Conservation (phyloP, 2,329 filamentous ascomycete genomes). For the Trichophaea hybrida region DNA sequence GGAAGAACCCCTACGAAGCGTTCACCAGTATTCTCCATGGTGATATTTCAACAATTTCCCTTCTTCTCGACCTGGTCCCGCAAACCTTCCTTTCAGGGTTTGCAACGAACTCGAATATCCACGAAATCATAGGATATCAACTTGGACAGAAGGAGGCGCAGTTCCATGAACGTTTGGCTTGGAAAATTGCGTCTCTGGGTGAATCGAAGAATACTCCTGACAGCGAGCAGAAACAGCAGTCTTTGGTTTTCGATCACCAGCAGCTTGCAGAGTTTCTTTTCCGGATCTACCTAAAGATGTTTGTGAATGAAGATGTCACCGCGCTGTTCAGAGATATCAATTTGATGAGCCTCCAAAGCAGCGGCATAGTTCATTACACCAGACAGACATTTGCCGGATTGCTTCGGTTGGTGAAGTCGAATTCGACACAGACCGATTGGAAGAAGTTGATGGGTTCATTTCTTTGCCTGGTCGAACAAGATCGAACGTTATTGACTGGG, state of each 20-base stretch:
- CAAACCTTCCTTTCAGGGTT: conserved; percentile 27
- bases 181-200: conserved; percentile 22
- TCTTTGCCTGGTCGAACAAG: conserved; percentile 3
- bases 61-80: conserved; percentile 39
- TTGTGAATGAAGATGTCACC: conserved; percentile 32
- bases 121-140: conserved; percentile 27
- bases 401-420: conserved; percentile 9
- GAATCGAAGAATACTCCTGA: background rate
- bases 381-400: conserved; percentile 9
- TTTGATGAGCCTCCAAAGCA: background rate
- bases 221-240: conserved; percentile 31
- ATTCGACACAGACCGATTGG: conserved; percentile 10
- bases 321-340: background rate
- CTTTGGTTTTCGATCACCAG: conserved; percentile 30
- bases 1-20: conserved; percentile 27
- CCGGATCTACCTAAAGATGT: conserved; percentile 36
- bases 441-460: conserved; percentile 6
- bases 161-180: conserved; percentile 14
- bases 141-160: conserved; percentile 23
- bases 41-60: conserved; percentile 36
- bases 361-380: conserved; percentile 13
- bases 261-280: conserved; percentile 34
- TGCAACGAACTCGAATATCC: conserved; percentile 9
- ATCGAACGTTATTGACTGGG: conserved; percentile 9
- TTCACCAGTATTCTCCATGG: conserved; percentile 37